Conservation (phyloP, 768 basidiomycete species). For the Floccularia luteovirens region DNA sequence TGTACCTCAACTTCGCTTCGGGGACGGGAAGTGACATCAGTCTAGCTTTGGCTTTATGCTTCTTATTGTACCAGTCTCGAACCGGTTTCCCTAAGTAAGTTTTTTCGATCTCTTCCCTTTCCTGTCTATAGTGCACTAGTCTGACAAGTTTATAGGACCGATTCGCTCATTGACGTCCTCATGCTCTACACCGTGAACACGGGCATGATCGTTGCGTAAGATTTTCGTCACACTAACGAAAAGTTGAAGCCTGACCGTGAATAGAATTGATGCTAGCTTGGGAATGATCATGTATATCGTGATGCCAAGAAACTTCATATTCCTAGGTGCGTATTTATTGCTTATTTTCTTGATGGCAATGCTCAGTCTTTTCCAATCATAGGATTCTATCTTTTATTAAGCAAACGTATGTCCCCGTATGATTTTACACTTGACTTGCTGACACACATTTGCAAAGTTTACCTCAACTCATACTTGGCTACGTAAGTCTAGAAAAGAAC, state of each 20-base stretch:
- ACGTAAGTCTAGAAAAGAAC: slow-evolving; percentile 17
- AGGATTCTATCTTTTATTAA: slow-evolving; percentile 44
- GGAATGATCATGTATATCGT: slow-evolving; percentile 38
- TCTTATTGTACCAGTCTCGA: slow-evolving; percentile 35
- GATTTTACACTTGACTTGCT: not conserved
- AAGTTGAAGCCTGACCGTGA: not conserved
- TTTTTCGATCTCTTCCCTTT: not conserved
- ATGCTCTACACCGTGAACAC: slow-evolving; percentile 50
- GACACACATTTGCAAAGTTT: slow-evolving; percentile 22
- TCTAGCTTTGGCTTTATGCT: slow-evolving; percentile 41
- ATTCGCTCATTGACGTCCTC: slow-evolving; percentile 38
- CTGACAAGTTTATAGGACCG: slow-evolving; percentile 27
- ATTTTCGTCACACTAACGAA: slow-evolving; percentile 3
- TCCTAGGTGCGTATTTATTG: slow-evolving; percentile 29
- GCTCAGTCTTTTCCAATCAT: slow-evolving; percentile 1
- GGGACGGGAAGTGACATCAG: slow-evolving; percentile 43
- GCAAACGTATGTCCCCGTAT: slow-evolving; percentile 35
- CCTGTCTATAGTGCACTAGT: not conserved
- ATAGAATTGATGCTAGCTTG: slow-evolving; percentile 36
- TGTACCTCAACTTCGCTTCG: slow-evolving; percentile 46
- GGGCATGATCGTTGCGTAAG: slow-evolving; percentile 37
- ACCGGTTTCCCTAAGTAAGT: slow-evolving; percentile 43
- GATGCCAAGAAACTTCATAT: slow-evolving; percentile 51
- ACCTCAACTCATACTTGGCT: slow-evolving; percentile 51
- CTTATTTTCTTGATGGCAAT: not conserved